Evolutionary conservation across 2,329 filamentous ascomycete genomes (phyloP).

Genomic region (Talaromyces sp.): DNA sequence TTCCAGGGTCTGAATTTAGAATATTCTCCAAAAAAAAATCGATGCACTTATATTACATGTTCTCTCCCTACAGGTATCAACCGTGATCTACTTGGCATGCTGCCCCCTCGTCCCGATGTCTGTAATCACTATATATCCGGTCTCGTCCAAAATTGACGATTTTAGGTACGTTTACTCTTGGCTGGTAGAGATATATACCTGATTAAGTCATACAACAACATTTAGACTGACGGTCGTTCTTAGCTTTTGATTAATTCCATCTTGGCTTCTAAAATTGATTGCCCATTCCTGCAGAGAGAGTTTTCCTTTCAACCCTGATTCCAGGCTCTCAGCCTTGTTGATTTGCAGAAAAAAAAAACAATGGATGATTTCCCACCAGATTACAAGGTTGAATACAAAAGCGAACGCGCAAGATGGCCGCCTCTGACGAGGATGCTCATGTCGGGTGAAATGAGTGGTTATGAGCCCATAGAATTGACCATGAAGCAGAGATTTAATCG

Average conservation of each 20-base stretch:
- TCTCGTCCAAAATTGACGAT: background rate
- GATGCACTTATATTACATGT: background rate
- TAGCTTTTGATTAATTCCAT: background rate
- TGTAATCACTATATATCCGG: background rate
- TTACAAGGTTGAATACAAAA: conserved; percentile 13
- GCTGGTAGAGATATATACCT: background rate
- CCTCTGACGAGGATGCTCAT: conserved; percentile 76
- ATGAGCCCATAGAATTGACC: conserved; percentile 63
- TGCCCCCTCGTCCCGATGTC: background rate
- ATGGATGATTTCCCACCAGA: conserved; percentile 21
- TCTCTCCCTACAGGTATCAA: background rate
- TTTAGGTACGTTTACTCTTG: background rate
- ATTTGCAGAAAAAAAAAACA: conserved; percentile 14
- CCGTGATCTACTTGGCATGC: too few species aligned
- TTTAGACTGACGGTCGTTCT: background rate
- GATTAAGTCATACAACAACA: too few species aligned
- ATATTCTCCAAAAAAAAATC: too few species aligned
- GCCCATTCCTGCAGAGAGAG: background rate
- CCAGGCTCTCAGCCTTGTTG: background rate
- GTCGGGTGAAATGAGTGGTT: conserved; percentile 74
- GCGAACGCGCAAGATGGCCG: conserved; percentile 73
- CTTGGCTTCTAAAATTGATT: background rate
- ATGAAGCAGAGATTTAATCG: conserved; percentile 68
- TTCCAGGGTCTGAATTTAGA: background rate
- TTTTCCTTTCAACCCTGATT: too few species aligned